phyloP scores from a whole-genome alignment of 257 asterid genomes.

The Solanum corneliomulleri region DNA sequence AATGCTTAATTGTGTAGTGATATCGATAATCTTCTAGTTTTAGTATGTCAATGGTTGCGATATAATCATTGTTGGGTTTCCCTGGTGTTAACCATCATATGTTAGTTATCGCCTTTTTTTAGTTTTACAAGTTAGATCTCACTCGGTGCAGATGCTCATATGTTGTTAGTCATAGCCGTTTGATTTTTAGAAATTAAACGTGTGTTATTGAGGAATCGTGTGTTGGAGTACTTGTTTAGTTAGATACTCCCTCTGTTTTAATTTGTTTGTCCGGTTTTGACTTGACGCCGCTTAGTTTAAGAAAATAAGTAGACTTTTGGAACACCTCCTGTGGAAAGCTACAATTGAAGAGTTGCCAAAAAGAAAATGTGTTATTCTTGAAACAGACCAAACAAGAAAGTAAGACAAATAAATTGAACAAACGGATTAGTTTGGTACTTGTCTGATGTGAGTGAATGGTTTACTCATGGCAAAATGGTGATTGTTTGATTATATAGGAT shows the following conservation, averaged over 20 bases:
- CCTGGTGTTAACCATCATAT: background rate
- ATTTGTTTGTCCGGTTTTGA: background rate
- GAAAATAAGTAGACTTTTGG: background rate
- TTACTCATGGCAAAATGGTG: background rate
- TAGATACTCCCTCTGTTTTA: background rate
- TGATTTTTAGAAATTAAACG: background rate
- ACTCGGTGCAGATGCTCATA: background rate
- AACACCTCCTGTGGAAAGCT: background rate
- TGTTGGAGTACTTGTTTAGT: background rate
- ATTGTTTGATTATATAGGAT: constrained; percentile 42
- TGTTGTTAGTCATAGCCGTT: background rate
- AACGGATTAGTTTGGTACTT: background rate
- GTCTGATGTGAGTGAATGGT: background rate
- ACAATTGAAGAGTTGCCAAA: background rate
- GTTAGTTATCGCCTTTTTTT: background rate
- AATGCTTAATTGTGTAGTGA: background rate
- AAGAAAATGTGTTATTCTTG: background rate
- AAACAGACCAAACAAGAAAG: background rate
- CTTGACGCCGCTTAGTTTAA: background rate
- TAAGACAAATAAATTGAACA: background rate
- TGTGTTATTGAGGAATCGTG: background rate
- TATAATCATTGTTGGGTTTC: background rate
- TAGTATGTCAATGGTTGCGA: background rate
- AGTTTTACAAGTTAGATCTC: background rate
- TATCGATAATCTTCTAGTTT: background rate